Evolutionary conservation across 257 asterid species (phyloP).

Genomic region (Fraxinus excelsior): DNA sequence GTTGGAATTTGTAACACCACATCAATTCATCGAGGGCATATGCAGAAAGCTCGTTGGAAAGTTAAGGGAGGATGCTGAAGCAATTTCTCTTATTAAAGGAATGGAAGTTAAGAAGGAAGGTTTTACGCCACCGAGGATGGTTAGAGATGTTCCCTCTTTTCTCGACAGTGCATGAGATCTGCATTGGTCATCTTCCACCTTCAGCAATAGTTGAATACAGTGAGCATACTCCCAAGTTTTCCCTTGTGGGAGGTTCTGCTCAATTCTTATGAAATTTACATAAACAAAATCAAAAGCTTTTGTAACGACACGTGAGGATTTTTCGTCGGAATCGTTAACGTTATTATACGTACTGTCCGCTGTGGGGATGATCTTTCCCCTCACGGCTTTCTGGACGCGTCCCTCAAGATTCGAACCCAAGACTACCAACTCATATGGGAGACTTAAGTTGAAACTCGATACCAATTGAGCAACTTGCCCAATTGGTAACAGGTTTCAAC

Average conservation of each 20-base stretch:
- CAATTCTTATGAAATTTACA: constrained; percentile 34
- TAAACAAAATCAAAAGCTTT: constrained; percentile 11
- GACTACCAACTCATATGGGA: too few species aligned
- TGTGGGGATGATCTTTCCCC: too few species aligned
- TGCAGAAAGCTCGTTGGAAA: constrained; percentile 72
- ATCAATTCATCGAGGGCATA: constrained; percentile 91
- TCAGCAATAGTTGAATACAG: constrained; percentile 72
- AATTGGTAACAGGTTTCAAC: too few species aligned
- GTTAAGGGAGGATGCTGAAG: constrained; percentile 57
- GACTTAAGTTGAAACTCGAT: too few species aligned
- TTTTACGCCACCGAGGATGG: constrained; percentile 77
- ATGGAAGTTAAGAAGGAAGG: constrained; percentile 96
- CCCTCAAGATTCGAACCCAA: too few species aligned
- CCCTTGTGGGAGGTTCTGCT: constrained; percentile 55
- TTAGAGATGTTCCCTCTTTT: constrained; percentile 85
- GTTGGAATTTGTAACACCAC: constrained; percentile 90
- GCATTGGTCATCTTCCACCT: constrained; percentile 76
- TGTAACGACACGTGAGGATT: too few species aligned
- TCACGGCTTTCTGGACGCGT: too few species aligned
- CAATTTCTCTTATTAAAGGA: constrained; percentile 79
- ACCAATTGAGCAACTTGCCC: too few species aligned
- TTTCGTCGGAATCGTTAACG: too few species aligned
- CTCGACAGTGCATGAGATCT: constrained; percentile 86
- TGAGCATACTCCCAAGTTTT: constrained; percentile 56
- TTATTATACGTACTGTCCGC: too few species aligned